Percentiles rank a stretch among this genome's conserved stretches.
Conservation (phyloP, 306 rosid genomes). For the Myrica gale region DNA sequence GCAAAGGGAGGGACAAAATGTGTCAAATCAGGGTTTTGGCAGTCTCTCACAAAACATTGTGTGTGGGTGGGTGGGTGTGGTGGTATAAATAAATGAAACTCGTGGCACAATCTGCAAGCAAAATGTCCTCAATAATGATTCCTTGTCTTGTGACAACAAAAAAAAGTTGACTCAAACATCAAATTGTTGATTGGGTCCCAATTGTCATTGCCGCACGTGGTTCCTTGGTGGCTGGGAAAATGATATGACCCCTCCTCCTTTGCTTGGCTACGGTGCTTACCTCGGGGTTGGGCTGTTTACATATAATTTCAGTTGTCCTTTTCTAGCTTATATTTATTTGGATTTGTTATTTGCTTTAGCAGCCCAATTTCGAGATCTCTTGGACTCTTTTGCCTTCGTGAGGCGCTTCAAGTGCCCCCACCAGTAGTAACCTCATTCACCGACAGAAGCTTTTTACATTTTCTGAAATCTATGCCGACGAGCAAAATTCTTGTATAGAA, state of each 20-base stretch:
- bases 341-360: no score
- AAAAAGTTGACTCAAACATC: conserved; percentile 25
- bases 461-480: no score
- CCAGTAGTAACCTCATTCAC: no score
- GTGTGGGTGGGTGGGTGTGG: background rate
- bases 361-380: no score
- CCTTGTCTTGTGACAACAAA: conserved; percentile 20
- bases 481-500: no score
- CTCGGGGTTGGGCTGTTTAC: no score
- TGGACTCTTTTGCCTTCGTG: no score
- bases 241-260: conserved; percentile 21
- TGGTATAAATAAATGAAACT: conserved; percentile 17
- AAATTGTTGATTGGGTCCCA: conserved; percentile 11
- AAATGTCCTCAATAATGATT: background rate
- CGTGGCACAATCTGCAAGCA: conserved; percentile 33
- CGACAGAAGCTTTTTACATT: no score
- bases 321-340: no score
- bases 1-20: conserved; percentile 38
- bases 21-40: conserved; percentile 33
- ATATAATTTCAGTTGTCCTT: background rate
- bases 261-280: no score
- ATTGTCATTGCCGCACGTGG: conserved; percentile 29
- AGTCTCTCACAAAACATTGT: background rate
- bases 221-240: conserved; percentile 29
- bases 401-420: no score